phyloP scores from a whole-genome alignment of 257 asterid genomes.

The Ballota nigra region DNA sequence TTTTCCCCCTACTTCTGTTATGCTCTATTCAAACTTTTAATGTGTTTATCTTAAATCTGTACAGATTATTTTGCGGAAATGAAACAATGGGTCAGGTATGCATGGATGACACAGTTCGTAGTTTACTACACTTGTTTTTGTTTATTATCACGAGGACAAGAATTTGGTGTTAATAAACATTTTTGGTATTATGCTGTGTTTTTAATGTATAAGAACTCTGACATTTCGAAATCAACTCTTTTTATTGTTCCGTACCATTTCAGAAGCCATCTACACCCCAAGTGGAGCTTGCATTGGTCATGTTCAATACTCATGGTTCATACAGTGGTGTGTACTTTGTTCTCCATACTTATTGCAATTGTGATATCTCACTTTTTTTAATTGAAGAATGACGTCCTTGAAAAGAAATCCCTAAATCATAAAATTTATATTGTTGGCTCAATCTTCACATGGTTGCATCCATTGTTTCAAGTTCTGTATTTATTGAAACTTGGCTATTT shows the following conservation, averaged over 20 bases:
- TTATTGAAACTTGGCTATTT: background rate
- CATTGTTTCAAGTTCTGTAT: slow-evolving; percentile 8
- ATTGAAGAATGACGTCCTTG: background rate
- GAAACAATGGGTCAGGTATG: slow-evolving; percentile 65
- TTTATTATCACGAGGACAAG: background rate
- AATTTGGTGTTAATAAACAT: background rate
- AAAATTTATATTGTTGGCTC: background rate
- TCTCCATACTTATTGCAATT: slow-evolving; percentile 11
- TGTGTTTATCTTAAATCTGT: slow-evolving; percentile 17
- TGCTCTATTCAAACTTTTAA: slow-evolving; percentile 13
- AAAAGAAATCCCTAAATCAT: background rate
- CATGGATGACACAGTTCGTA: slow-evolving; percentile 1
- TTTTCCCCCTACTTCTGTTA: background rate
- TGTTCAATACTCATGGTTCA: slow-evolving; percentile 66
- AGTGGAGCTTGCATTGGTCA: slow-evolving; percentile 57
- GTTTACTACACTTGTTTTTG: background rate
- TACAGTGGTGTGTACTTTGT: slow-evolving; percentile 53
- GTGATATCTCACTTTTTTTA: background rate
- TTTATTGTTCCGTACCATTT: slow-evolving; percentile 3
- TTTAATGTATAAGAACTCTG: background rate
- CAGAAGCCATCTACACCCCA: slow-evolving; percentile 58
- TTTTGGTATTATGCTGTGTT: background rate
- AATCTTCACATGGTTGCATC: background rate
- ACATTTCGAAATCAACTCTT: background rate
- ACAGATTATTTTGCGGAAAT: slow-evolving; percentile 61